Percentiles rank a stretch among this genome's conserved stretches.
Evolutionary conservation across 2,329 filamentous ascomycete species (phyloP).

Genomic region (Penicillium digitatum): DNA sequence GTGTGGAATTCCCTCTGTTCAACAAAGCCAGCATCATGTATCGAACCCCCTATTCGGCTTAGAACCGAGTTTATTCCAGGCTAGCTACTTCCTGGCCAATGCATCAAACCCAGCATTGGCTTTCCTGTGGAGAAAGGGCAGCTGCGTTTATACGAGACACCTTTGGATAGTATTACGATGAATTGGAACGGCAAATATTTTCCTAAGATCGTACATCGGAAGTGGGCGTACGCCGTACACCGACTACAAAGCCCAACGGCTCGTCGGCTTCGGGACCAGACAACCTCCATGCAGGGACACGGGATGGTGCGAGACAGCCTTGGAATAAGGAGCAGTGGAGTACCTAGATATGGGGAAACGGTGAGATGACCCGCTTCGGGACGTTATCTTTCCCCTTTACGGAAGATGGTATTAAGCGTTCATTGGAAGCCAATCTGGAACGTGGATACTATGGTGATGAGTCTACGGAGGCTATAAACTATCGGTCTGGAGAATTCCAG

Average conservation of each 20-base stretch:
- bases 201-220: neutral
- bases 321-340: neutral
- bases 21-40: slow-evolving; percentile 1
- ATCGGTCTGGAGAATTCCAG: neutral
- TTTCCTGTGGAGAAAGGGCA: neutral
- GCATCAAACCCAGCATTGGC: neutral
- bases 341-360: neutral
- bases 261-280: neutral
- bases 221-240: too few species aligned
- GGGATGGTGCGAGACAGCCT: neutral
- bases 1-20: neutral
- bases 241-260: neutral
- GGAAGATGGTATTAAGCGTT: neutral
- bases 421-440: neutral
- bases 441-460: neutral
- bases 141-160: neutral
- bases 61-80: neutral
- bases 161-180: neutral
- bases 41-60: neutral
- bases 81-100: neutral
- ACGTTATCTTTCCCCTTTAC: neutral
- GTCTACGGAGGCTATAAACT: neutral
- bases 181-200: neutral
- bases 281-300: neutral
- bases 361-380: neutral